Percentiles rank a stretch among this genome's conserved stretches.
Conservation (phyloP, 495 filamentous ascomycete genomes). For the Xylaria telfairii region DNA sequence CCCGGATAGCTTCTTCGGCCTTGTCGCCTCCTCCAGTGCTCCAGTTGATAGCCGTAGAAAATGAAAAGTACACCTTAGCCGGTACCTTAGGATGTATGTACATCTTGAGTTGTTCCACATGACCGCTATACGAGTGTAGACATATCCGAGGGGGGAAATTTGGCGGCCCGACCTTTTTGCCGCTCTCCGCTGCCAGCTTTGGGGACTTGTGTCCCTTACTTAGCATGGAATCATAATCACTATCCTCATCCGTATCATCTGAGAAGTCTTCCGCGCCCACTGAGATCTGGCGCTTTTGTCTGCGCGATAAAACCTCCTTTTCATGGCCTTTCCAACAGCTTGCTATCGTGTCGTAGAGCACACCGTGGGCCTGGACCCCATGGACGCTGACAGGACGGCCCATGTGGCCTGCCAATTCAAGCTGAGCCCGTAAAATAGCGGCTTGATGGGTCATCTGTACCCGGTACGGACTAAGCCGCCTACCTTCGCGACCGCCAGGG, state of each 20-base stretch:
- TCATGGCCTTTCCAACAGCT: constrained; percentile 86
- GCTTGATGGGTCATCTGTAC: constrained; percentile 83
- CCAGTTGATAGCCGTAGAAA: constrained; percentile 85
- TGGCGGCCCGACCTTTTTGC: constrained; percentile 31
- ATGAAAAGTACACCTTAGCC: constrained; percentile 83
- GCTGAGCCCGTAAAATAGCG: constrained; percentile 75
- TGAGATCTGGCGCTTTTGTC: constrained; percentile 58
- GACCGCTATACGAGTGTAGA: constrained; percentile 90
- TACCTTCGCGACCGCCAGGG: constrained; percentile 82
- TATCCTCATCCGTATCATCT: constrained; percentile 46
- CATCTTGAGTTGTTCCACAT: constrained; percentile 75
- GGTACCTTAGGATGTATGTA: constrained; percentile 79
- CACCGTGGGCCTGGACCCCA: constrained; percentile 89
- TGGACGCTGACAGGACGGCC: constrained; percentile 84
- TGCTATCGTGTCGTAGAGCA: constrained; percentile 75
- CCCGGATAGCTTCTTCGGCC: constrained; percentile 68
- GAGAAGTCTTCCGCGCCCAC: constrained; percentile 55
- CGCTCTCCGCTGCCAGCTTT: constrained; percentile 7
- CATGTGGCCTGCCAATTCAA: constrained; percentile 84
- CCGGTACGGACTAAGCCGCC: constrained; percentile 71
- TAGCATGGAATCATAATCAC: constrained; percentile 26
- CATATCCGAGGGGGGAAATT: constrained; percentile 91
- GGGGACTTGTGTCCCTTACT: constrained; percentile 20
- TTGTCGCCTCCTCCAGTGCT: constrained; percentile 54
- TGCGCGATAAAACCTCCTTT: constrained; percentile 67